Conservation (phyloP, 148 eudicot species). For the Camellia japonica region DNA sequence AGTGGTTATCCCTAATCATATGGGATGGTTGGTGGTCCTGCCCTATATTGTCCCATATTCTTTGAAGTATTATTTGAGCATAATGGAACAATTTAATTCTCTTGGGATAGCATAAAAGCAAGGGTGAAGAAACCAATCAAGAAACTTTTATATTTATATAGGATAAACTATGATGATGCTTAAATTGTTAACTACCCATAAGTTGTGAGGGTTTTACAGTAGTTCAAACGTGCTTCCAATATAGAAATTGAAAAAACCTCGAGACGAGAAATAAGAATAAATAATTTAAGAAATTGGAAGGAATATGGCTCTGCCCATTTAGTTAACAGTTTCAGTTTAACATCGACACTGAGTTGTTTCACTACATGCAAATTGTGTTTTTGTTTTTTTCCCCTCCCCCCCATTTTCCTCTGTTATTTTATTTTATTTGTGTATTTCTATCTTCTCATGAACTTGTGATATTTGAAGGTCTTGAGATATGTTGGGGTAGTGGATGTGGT, state of each 20-base stretch:
- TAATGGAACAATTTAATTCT: neutral
- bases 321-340: neutral
- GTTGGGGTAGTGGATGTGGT: constrained; percentile 90
- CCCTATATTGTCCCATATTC: too few relatives aligned
- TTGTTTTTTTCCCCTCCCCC: neutral
- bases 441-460: constrained; percentile 6
- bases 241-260: neutral
- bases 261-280: neutral
- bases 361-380: neutral
- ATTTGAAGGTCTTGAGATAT: constrained; percentile 76
- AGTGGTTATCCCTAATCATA: too few relatives aligned
- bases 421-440: neutral
- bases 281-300: neutral
- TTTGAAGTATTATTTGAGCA: too few relatives aligned
- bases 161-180: too few relatives aligned
- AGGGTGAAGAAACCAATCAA: neutral
- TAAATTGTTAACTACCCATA: too few relatives aligned
- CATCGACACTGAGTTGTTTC: neutral
- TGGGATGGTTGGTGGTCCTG: too few relatives aligned
- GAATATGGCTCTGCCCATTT: neutral
- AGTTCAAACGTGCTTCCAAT: neutral
- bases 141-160: neutral
- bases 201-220: neutral
- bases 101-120: neutral
- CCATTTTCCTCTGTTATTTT: neutral